Base-by-base conservation (phyloP, 148 eudicot genomes). In the Dysphania ambrosioides region DNA sequence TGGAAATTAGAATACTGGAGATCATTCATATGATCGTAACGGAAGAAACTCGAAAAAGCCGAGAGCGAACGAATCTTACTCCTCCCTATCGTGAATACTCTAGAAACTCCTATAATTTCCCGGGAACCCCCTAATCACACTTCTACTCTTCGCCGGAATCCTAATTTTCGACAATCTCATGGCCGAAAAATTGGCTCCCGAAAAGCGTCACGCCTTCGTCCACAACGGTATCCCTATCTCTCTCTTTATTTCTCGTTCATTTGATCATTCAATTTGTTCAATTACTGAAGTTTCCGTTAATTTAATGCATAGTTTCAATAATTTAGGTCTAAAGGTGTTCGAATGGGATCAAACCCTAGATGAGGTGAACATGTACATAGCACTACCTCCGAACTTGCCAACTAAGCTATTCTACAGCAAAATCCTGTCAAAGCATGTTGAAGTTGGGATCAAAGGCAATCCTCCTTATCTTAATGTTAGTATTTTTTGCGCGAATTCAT, bases 341-440 rank as follows among this genome's bases (percentile, higher is more conserved):
- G 96, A 94, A 62, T 94, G 98, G 98, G 97, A 91, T 38, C 98
- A 94, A 85, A 90, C 98, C 41, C 86, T 94, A 66, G 97, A 94
- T 41, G 98, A 94, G 79, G 90, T 94, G 65, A 94, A 94, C 35
- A 85, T 94, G 76, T 94, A 92, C 85, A 94, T 94, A 27, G 83
- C 79, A 59, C 83, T 94, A 23, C 98, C 97, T 24, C 85, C 83
- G 4, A 82, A 86, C 75, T 96, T 90, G 27, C 96, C 92, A 5
- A 82, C 82, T 29, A 91, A 94, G 86, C 79, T 78, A 6, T 94
- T 94, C 70, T 68, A 83, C 72, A 85, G 90, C 82, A 90, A 88
- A 75, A 88, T 94, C 74, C 89, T 87, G 60, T 84, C 97, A 4
- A 90, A 88, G 55, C 98, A 90, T 77, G 82, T 94, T 16, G 91